Base-by-base conservation (phyloP, 345 rosid species). In the Bretschneidera sinensis region DNA sequence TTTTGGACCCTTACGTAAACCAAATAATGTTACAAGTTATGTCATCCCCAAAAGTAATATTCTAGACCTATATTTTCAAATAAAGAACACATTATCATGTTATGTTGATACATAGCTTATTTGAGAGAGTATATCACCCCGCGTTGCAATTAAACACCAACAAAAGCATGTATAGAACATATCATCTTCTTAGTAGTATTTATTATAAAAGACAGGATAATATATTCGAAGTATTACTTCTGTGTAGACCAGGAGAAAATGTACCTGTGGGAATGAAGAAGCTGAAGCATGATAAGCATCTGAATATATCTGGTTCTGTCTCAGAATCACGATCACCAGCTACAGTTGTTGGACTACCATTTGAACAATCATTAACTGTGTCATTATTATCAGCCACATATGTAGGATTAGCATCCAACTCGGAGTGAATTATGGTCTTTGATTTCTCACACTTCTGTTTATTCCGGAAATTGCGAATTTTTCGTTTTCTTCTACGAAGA, bases 241-340 rank as follows among this genome's bases (percentile, higher is more conserved):
- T 47, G 6, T 16, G 11, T 13, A 35, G 14, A 35, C 8, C 43
- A 48, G 52, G 21, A 18, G 54, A 35, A 23, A 57, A 16, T 24
- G 23, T 81, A 89, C 98, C 91, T 78, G 43, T 61, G 55, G 80
- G 91, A 64, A 76, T 55, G 80, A 89, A 81, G 60, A 89, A 24
- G 79, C 83, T 82, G 80, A 85, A 78, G 75, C 97, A 92, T 33
- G 94, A 81, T 70, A 83, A 74, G 76, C 97, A 92, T 79, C 80
- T 73, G 75, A 79, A 83, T 17, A 65, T 66, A 70, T 74, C 71
- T 0, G 74, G 68, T 25, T 67, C 75, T 25, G 0, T 53, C 24
- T 9, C 23, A 21, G 35, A 18, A 24, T 15, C 63, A 43, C 45
- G 65, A 57, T 34, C 80, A 55, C 23, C 60, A 21, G 18, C 48